These are phyloP conservation scores for Ophiocordyceps robertsii DNA, from an alignment of 2,329 filamentous ascomycete species.

Conservation along the genomic window DNA sequence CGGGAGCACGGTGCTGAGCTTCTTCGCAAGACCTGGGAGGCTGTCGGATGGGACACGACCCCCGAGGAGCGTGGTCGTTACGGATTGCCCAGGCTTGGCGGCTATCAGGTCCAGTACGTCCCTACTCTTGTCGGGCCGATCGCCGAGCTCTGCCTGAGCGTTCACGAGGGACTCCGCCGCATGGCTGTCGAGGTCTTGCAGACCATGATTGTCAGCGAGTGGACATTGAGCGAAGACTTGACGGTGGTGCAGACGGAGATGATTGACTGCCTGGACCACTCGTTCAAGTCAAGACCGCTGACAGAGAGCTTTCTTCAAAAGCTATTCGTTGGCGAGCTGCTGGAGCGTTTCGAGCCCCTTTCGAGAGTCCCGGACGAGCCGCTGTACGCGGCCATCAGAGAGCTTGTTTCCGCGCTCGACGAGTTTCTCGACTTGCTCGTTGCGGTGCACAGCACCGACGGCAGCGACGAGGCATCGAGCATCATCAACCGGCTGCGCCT, in stretches of 20 bases:
- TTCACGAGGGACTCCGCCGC: conserved; percentile 78
- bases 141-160: conserved; percentile 85
- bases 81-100: conserved; percentile 72
- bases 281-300: conserved; percentile 80
- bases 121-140: conserved; percentile 83
- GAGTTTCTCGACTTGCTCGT: conserved; percentile 85
- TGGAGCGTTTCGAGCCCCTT: conserved; percentile 66
- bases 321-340: conserved; percentile 75
- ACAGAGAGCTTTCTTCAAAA: conserved; percentile 87
- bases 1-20: conserved; percentile 82
- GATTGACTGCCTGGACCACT: conserved; percentile 80
- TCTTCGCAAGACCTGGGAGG: conserved; percentile 77
- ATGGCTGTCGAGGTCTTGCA: conserved; percentile 90
- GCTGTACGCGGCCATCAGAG: conserved; percentile 61
- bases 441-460: conserved; percentile 70
- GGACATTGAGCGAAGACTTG: conserved; percentile 87
- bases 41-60: conserved; percentile 89
- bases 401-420: conserved; percentile 73
- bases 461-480: conserved; percentile 59
- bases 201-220: conserved; percentile 97
- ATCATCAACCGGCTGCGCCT: conserved; percentile 80
- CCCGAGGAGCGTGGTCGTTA: conserved; percentile 67
- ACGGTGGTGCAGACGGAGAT: conserved; percentile 89
- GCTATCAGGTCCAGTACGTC: conserved; percentile 97
- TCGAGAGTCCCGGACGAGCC: conserved; percentile 54